These are phyloP conservation scores for Epichloe festucae DNA, from an alignment of 2,329 filamentous ascomycete species.

Conservation along the genomic window DNA sequence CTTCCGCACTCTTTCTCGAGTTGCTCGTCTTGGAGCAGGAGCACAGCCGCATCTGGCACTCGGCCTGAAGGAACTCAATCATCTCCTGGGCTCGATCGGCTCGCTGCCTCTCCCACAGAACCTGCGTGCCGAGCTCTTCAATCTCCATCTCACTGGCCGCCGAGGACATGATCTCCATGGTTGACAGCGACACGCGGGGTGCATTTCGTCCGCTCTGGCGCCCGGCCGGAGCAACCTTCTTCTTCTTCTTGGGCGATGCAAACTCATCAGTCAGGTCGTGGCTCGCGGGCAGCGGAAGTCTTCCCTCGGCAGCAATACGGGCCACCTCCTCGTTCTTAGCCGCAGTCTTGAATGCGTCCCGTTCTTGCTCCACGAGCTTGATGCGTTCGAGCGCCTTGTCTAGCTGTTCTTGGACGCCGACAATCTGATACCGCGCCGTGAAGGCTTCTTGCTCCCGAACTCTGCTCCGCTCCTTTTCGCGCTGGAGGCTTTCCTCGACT, in stretches of 20 bases:
- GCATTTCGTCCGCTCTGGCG: constrained; percentile 23
- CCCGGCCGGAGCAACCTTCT: constrained; percentile 8
- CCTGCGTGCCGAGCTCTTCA: constrained; percentile 38
- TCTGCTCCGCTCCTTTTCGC: constrained; percentile 48
- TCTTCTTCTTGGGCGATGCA: constrained; percentile 42
- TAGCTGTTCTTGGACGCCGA: constrained; percentile 53
- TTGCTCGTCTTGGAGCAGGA: constrained; percentile 34
- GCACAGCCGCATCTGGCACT: constrained; percentile 58
- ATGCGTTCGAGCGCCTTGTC: constrained; percentile 49
- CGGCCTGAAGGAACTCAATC: constrained; percentile 62
- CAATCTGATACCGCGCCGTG: constrained; percentile 50
- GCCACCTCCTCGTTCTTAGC: constrained; percentile 62
- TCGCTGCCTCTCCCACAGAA: constrained; percentile 47
- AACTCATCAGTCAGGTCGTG: constrained; percentile 48
- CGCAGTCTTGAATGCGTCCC: constrained; percentile 59
- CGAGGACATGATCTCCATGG: constrained; percentile 40
- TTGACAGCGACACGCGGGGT: constrained; percentile 32
- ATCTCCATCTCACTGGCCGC: constrained; percentile 44
- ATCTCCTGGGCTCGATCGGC: constrained; percentile 59
- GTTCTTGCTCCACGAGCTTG: constrained; percentile 57
- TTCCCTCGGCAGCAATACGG: constrained; percentile 58
- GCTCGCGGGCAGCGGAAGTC: constrained; percentile 47
- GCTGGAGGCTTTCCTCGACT: constrained; percentile 45
- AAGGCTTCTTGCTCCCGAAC: constrained; percentile 58
- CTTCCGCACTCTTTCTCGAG: constrained; percentile 7